A percentile compares a stretch with the other conserved stretches of the same genome.
These are phyloP conservation scores for Ceriops tagal DNA, from an alignment of 345 rosid species.

Conservation along the genomic window DNA sequence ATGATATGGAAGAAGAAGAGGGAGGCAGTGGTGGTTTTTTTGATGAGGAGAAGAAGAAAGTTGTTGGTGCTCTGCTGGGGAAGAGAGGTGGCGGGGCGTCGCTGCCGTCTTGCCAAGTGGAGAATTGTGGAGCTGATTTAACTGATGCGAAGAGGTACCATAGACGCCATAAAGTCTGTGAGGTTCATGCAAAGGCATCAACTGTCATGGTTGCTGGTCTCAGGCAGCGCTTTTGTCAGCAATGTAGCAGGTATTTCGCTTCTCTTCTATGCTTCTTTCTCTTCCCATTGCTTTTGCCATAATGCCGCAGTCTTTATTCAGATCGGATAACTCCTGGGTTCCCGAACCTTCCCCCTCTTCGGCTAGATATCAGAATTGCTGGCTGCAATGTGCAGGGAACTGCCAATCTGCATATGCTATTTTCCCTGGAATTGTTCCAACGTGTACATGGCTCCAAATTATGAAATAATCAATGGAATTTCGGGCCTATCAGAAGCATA, in stretches of 20 bases:
- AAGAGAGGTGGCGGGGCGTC: slow-evolving; percentile 37
- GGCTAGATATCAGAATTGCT: too few species aligned
- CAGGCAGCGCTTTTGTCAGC: slow-evolving; percentile 86
- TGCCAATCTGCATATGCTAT: too few species aligned
- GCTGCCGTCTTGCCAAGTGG: slow-evolving; percentile 59
- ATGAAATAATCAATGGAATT: too few species aligned
- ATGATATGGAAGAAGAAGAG: slow-evolving; percentile 51
- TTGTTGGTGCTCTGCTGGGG: slow-evolving; percentile 14
- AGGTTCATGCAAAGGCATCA: slow-evolving; percentile 71
- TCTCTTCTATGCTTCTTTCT: neutral
- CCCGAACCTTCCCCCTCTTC: too few species aligned
- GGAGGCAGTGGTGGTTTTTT: slow-evolving; percentile 19
- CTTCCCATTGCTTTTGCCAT: neutral
- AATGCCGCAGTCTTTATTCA: neutral
- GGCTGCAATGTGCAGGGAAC: too few species aligned
- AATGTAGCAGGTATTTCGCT: slow-evolving; percentile 78
- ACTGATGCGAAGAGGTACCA: slow-evolving; percentile 70
- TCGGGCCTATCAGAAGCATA: neutral
- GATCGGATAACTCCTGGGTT: too few species aligned
- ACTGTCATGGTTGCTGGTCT: slow-evolving; percentile 57
- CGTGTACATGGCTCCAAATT: too few species aligned
- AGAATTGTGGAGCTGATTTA: slow-evolving; percentile 58
- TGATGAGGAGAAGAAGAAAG: slow-evolving; percentile 44
- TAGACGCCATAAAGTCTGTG: slow-evolving; percentile 86
- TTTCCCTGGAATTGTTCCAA: too few species aligned